Evolutionary conservation across 345 rosid species (phyloP), one percentile per base, ranked within the genome.

Genomic region (Odontarrhena argentea): DNA sequence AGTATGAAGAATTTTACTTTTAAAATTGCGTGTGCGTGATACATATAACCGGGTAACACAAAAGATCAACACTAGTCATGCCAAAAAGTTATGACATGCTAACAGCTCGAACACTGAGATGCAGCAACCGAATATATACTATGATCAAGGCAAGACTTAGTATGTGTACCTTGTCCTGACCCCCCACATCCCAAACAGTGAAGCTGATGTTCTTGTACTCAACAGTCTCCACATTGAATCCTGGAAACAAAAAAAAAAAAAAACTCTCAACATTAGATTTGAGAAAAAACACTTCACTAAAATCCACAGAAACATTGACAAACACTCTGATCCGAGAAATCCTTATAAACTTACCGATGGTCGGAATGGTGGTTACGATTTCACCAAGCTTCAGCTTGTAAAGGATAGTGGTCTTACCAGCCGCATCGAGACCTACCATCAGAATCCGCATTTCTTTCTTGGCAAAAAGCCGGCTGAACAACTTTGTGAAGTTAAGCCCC

Each of bases 171-270:
- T 91, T 88, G 85, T 91, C 97, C 48, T 91, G 97, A 72, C 96
- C 97, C 47, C 97, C 97, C 0, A 91, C 97, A 82, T 86, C 97
- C 97, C 97, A 76, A 60, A 76, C 79, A 55, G 79, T 76, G 69
- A 76, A 76, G 49, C 97, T 91, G 69, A 91, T 91, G 77, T 88
- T 91, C 87, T 91, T 91, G 81, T 91, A 91, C 55, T 91, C 96
- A 62, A 90, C 96, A 14, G 97, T 90, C 78, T 90, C 97, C 58
- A 90, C 97, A 57, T 91, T 91, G 74, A 91, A 91, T 53, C 96
- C 97, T 90, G 74, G 52, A 74, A 74, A 52, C 28, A 18, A 18
- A 18, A 18, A 18, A 18, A 18, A 18, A 32, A 60, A 54, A 54
- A 36, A 32, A 5, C 25, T 15, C 56, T 28, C 28, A 59, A 7